Conservation (phyloP, 208 protist species). For the Trichomonas gallinae region DNA sequence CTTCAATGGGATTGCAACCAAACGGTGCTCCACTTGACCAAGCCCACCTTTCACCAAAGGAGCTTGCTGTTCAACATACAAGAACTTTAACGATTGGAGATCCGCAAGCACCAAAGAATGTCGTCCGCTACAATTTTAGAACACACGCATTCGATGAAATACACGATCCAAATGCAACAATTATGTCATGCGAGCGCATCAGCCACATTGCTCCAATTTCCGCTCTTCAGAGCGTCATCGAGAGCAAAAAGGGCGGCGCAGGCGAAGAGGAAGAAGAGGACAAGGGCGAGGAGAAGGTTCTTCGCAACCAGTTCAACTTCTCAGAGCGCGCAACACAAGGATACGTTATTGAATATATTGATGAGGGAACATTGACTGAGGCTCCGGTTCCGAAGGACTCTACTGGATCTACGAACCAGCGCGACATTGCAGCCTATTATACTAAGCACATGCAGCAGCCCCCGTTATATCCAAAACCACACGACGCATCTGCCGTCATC, state of each 20-base stretch:
- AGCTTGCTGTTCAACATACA: not conserved
- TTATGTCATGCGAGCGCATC: not conserved
- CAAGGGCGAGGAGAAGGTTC: not conserved
- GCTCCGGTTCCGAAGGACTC: not conserved
- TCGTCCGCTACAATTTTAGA: not conserved
- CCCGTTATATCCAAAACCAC: not conserved
- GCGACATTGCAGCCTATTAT: not conserved
- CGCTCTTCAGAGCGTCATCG: not conserved
- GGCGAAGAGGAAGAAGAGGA: not conserved
- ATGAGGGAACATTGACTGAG: not conserved
- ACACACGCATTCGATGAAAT: not conserved
- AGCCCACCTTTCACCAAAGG: not conserved
- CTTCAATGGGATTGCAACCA: not conserved
- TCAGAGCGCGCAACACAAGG: not conserved
- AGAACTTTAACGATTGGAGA: not conserved
- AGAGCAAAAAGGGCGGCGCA: not conserved
- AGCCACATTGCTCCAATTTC: not conserved
- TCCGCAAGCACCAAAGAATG: not conserved
- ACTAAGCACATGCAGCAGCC: not conserved
- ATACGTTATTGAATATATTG: not conserved
- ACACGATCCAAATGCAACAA: not conserved
- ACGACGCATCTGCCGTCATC: not conserved
- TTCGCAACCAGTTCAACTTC: constrained; percentile 19
- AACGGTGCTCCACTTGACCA: not conserved
- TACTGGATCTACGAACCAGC: not conserved